Base-by-base conservation (phyloP, 2,329 filamentous ascomycete species). In the Paraphoma chrysanthemicola region DNA sequence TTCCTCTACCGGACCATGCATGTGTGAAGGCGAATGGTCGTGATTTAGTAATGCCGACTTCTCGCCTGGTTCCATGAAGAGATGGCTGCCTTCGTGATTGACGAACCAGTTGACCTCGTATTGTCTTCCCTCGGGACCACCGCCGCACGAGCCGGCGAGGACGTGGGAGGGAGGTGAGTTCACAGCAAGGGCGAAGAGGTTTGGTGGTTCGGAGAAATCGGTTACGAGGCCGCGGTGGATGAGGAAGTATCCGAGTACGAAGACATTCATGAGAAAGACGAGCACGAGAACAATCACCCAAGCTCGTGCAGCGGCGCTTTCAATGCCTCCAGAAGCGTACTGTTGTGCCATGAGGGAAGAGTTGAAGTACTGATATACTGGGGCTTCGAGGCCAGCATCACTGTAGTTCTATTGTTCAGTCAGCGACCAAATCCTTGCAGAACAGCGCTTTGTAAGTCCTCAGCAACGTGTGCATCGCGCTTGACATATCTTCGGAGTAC, bases 141-240 rank as follows among this genome's bases (percentile, higher is more conserved):
- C 81, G 1, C 85, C 86, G 66, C 85, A 87, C 6, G 79, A 81
- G 0, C 86, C 86, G 0, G 79, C 77, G n/a, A 88, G 63, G 3
- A 79, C 73, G 2, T 79, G 69, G 6, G 78, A 82, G 0, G 83
- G 81, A 0, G 86, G 86, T 28, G 81, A 85, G 68, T 92, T 92
- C 50, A 93, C 80, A 1, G 90, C 88, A 0, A 93, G 76, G 0
- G 87, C 81, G 66, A 93, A 93, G 2, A 93, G 78, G 69, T 93
- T 93, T 51, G 89, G 86, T 0, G 90, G 89, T 67, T 94, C 90
- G 0, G 88, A 90, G 69, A 90, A 93, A 77, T 94, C 91, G 0
- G 89, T 93, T 7, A 94, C 85, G 18, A 91, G 83, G 0, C 86
- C 85, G 70, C 60, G 83, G 51, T 85, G 80, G 45, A 85, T 69